A percentile compares a stretch with the other conserved stretches of the same genome.
Conservation (phyloP, 2,329 filamentous ascomycete genomes). For the Saccharata proteae region DNA sequence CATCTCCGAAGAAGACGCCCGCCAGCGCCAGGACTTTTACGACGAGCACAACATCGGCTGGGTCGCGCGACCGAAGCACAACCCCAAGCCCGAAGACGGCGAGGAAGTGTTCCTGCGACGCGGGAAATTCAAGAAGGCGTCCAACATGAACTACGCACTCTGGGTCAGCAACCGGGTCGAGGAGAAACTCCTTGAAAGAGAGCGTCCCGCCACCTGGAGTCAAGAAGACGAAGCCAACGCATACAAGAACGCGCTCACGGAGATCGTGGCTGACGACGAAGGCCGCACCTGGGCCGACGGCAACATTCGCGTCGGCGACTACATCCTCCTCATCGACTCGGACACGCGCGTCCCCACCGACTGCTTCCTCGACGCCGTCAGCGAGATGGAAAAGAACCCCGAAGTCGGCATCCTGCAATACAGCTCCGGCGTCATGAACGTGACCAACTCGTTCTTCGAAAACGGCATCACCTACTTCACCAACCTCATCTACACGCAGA, state of each 20-base stretch:
- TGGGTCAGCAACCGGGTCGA: slow-evolving; percentile 54
- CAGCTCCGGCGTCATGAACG: slow-evolving; percentile 46
- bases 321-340: slow-evolving; percentile 56
- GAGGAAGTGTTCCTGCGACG: slow-evolving; percentile 38
- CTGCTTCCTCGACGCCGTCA: slow-evolving; percentile 56
- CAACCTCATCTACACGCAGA: slow-evolving; percentile 64
- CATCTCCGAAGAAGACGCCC: slow-evolving; percentile 37
- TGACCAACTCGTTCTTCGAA: slow-evolving; percentile 53
- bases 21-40: slow-evolving; percentile 35
- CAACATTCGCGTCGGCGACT: slow-evolving; percentile 49
- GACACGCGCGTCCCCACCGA: slow-evolving; percentile 58
- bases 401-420: slow-evolving; percentile 63
- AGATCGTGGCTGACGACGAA: slow-evolving; percentile 41
- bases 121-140: slow-evolving; percentile 56
- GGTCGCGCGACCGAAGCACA: slow-evolving; percentile 39
- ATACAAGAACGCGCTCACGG: slow-evolving; percentile 38
- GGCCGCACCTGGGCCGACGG: slow-evolving; percentile 47
- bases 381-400: slow-evolving; percentile 58
- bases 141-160: slow-evolving; percentile 58
- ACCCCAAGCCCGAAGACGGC: slow-evolving; percentile 37
- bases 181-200: slow-evolving; percentile 48
- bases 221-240: slow-evolving; percentile 27
- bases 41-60: slow-evolving; percentile 39
- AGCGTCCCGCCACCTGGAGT: slow-evolving; percentile 51
- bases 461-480: slow-evolving; percentile 32